Percentiles rank a stretch among this genome's conserved stretches.
Evolutionary conservation across 345 rosid species (phyloP).

Genomic region (Corchorus capsularis): DNA sequence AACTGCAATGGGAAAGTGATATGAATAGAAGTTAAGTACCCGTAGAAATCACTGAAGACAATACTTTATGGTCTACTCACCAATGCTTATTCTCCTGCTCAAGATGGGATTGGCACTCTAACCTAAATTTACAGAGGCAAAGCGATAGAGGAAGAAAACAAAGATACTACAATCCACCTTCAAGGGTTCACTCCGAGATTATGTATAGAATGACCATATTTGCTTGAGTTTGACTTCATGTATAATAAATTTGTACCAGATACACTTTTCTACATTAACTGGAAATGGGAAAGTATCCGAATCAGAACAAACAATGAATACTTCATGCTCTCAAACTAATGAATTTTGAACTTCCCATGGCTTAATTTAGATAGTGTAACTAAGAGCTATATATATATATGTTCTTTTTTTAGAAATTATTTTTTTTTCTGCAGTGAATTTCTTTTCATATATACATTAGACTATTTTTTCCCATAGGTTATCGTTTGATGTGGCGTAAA

Average conservation of each 20-base stretch:
- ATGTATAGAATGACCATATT: not conserved
- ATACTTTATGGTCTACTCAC: not conserved
- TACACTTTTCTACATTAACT: not conserved
- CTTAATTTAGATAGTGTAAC: not conserved
- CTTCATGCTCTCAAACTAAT: not conserved
- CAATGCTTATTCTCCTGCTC: not conserved
- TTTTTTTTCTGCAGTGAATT: not conserved
- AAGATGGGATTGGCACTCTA: not conserved
- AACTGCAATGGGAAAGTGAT: not conserved
- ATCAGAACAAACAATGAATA: not conserved
- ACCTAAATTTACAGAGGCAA: not conserved
- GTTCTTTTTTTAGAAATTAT: not conserved
- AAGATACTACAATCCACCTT: not conserved
- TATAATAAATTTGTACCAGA: not conserved
- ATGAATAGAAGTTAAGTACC: not conserved
- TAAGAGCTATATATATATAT: not conserved
- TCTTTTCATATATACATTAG: not conserved
- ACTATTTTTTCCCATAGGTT: not conserved
- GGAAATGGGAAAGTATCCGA: not conserved
- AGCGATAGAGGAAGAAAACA: not conserved
- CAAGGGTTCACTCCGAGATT: not conserved
- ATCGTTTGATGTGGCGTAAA: not conserved
- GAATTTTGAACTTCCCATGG: not conserved
- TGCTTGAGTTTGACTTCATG: not conserved
- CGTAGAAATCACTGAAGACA: not conserved